Conservation (phyloP, 2,329 filamentous ascomycete genomes). For the Aureobasidium pullulans region DNA sequence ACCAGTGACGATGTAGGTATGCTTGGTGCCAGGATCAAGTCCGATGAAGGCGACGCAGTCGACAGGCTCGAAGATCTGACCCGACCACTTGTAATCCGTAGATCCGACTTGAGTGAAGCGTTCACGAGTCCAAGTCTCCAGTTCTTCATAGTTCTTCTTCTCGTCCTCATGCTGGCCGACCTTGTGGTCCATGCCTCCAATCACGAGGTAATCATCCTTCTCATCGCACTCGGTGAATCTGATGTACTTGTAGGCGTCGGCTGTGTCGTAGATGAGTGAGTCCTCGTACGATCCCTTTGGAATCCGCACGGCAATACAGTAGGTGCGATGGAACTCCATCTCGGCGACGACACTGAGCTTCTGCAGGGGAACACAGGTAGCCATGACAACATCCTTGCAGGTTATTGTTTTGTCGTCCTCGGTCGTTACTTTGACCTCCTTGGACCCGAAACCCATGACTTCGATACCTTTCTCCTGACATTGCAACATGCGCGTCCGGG, state of each 20-base stretch:
- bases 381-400: conserved; percentile 45
- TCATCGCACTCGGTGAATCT: conserved; percentile 48
- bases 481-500: conserved; percentile 42
- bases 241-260: conserved; percentile 50
- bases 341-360: conserved; percentile 47
- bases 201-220: conserved; percentile 47
- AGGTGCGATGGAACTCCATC: conserved; percentile 48
- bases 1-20: conserved; percentile 49
- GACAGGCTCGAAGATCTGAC: conserved; percentile 50
- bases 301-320: conserved; percentile 49
- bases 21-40: conserved; percentile 45
- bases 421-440: conserved; percentile 42
- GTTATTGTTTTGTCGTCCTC: conserved; percentile 40
- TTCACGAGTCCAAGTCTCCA: conserved; percentile 47
- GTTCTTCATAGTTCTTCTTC: conserved; percentile 39
- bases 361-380: conserved; percentile 50
- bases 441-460: conserved; percentile 38
- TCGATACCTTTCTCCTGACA: conserved; percentile 44
- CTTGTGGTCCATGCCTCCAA: conserved; percentile 53
- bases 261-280: conserved; percentile 49
- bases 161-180: conserved; percentile 46
- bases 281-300: conserved; percentile 48
- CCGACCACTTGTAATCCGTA: conserved; percentile 51
- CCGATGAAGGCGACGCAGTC: conserved; percentile 52
- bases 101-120: conserved; percentile 44